Base-by-base conservation (phyloP, 1,139 yeast genomes). In the Candida sp. region DNA sequence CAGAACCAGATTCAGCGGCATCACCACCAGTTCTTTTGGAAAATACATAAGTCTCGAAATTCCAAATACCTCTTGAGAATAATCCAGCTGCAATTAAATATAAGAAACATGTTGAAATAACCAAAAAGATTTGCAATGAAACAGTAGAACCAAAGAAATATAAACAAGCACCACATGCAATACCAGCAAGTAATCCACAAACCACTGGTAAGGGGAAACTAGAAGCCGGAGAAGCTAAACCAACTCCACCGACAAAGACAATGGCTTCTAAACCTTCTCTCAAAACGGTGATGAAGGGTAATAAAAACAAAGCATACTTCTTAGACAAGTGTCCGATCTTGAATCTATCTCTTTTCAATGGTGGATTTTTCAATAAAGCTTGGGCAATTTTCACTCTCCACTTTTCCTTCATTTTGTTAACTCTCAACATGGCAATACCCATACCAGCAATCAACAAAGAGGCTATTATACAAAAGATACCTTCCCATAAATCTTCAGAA, bases 401-500 rank as follows among this genome's bases (percentile, higher is more conserved):
- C 67, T 90, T 91, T 56, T 83, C 93, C 64, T 87, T 84, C 82
- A 91, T 78, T 70, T 90, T 91, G 64, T 91, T 89, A 60, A 91
- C 77, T 61, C 97, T 79, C 56, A 91, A 77, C 85, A 91, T 87
- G 58, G 96, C 95, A 54, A 91, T 70, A 42, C 98, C 97, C 97
- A 91, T 90, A 40, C 82, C 56, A 3, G 97, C 82, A 49, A 91
- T 91, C 61, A 91, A 79, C 22, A 87, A 72, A 0, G 95, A 79
- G 1, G 98, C 97, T 55, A 91, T 76, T 30, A 90, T 69, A 61
- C 90, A 84, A 58, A 91, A 82, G 33, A 85, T 76, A 60, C 97
- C 97, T 70, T 91, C 98, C 88, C 96, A 91, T 47, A 90, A 76
- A 61, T 91, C 97, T 63, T 91, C 98, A 41, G 96, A 82, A 37